Conservation (phyloP, 1,284 basidiomycete genomes). For the Cryptococcus deneoformans region DNA sequence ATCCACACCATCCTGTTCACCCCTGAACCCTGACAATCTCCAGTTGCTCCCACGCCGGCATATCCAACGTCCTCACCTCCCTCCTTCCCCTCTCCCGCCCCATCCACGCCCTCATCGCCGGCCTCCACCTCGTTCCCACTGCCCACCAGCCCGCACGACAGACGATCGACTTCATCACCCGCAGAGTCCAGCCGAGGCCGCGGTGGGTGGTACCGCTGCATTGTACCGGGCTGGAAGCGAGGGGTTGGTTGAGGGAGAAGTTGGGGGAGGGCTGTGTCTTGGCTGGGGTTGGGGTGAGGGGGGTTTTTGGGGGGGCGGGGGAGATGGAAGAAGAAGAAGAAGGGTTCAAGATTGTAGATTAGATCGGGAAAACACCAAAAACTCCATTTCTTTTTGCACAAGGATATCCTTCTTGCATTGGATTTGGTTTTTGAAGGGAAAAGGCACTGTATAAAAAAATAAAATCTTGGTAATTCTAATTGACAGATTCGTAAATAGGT, state of each 20-base stretch:
- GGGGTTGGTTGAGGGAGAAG: slow-evolving; percentile 63
- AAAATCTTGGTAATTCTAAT: neutral
- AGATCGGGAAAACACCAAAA: slow-evolving; percentile 31
- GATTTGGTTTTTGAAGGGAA: slow-evolving; percentile 18
- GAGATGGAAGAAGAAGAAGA: too few relatives aligned
- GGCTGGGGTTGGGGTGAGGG: neutral
- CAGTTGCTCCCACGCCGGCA: neutral
- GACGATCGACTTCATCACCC: slow-evolving; percentile 67
- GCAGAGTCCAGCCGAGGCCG: slow-evolving; percentile 55
- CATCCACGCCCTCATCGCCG: slow-evolving; percentile 76
- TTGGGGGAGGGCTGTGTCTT: slow-evolving; percentile 54
- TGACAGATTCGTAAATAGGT: neutral
- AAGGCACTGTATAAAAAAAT: too few relatives aligned
- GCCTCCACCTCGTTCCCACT: slow-evolving; percentile 64
- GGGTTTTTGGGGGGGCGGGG: slow-evolving; percentile 13
- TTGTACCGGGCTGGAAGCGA: slow-evolving; percentile 70
- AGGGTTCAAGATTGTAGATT: too few relatives aligned
- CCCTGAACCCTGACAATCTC: too few relatives aligned
- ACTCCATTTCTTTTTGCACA: slow-evolving; percentile 43
- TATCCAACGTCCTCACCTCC: slow-evolving; percentile 70
- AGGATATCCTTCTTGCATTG: slow-evolving; percentile 32
- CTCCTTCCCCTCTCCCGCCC: slow-evolving; percentile 62
- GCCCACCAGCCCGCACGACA: slow-evolving; percentile 60
- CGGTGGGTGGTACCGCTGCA: slow-evolving; percentile 76
- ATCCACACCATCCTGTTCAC: neutral